Evolutionary conservation across 345 rosid species (phyloP), one percentile per base, ranked within the genome.

Genomic region (Carallia pectinifolia): DNA sequence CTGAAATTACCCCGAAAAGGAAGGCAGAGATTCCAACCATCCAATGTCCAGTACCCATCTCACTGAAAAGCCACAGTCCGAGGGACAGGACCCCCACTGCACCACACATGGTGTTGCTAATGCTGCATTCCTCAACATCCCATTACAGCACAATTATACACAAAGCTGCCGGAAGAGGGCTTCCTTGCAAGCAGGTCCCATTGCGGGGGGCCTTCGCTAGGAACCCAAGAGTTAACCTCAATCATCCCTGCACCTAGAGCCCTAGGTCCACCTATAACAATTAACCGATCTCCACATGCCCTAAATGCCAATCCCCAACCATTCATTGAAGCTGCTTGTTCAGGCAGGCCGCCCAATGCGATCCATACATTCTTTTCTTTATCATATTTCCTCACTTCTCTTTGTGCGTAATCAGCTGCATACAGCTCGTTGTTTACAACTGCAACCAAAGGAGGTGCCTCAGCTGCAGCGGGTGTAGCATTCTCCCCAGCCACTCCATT

Each of bases 251-350:
- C 87, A 53, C 82, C 88, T 1, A 53, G 61, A 63, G 62, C 63
- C 73, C 83, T 83, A 5, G 88, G 90, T 40, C 92, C 91, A 4
- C 96, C 89, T 0, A 93, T 68, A 29, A 89, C 90, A 37, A 88
- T 77, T 34, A 89, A 75, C 34, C 31, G 80, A 66, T 91, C 87
- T 15, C 98, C 97, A 33, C 92, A 89, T 4, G 88, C 94, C 61
- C 86, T 79, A 74, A 93, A 93, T 7, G 92, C 98, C 10, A 93
- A 31, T 13, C 98, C 98, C 98, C 97, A 93, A 23, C 97, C 97
- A 16, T 86, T 82, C 86, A 80, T 74, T 0, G 96, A 88, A 67
- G 47, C 74, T 1, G 85, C 90, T 61, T 55, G 74, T 18, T 79
- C 85, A 18, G 98, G 97, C 70, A 93, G 64, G 17, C 71, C 58